Base-by-base conservation (phyloP, 352 stramenopile genomes). In the Thalassiosira exigua region DNA sequence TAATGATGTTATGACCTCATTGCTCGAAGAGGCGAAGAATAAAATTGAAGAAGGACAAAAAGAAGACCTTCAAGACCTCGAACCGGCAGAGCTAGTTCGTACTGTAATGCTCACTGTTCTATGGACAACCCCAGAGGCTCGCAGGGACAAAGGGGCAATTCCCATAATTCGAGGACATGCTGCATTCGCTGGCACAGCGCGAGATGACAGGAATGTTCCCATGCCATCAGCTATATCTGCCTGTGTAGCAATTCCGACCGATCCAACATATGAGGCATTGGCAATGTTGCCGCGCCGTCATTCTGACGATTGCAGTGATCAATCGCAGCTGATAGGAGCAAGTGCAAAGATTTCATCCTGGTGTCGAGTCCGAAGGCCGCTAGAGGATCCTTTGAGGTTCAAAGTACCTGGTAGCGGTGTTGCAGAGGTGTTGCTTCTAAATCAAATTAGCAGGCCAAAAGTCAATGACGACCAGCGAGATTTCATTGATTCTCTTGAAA, bases 371-470 rank as follows among this genome's bases (percentile, higher is more conserved):
- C 73, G 86, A 12, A 72, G 80, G 46, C 70, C 82, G 64, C 75
- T 90, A 64, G 83, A 92, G 75, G 57, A n/a, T n/a, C n/a, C n/a
- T n/a, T n/a, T n/a, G n/a, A n/a, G 65, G 19, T 90, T 82, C 72
- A 90, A 86, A 77, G 53, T 75, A 19, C 58, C 69, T 17, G 24
- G 24, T 53, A 59, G 46, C 42, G 79, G 74, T 22, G 61, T 89
- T 17, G 73, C 62, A 62, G 86, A 92, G 75, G 83, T 92, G 26
- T 54, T 92, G 5, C 76, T 91, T 50, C 46, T 90, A 14, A 41
- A 72, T 69, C 27, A 75, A 22, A 58, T 83, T 14, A 46, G 59
- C 22, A n/a, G n/a, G n/a, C n/a, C n/a, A n/a, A n/a, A n/a, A n/a
- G 41, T 36, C 4, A 57, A 11, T 67, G 54, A 68, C 52, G 11